These are phyloP conservation scores for Lablab purpureus DNA, from an alignment of 306 rosid genomes.

Conservation along the genomic window DNA sequence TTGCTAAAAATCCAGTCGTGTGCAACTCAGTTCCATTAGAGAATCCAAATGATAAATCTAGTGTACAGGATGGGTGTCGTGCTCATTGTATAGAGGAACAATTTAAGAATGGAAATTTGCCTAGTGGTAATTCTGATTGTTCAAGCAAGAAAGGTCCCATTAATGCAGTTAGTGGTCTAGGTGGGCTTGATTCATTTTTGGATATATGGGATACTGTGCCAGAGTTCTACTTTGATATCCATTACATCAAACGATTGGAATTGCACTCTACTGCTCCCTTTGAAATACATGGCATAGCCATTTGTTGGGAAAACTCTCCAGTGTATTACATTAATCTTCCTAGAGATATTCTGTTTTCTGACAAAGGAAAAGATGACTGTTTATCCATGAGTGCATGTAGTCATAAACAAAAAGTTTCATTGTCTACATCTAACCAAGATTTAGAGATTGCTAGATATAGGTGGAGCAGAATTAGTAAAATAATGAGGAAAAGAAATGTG, in stretches of 20 bases:
- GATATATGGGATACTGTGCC: constrained; percentile 74
- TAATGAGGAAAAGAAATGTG: constrained; percentile 66
- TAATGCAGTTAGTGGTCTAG: constrained; percentile 65
- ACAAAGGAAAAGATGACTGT: constrained; percentile 52
- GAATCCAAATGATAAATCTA: constrained; percentile 52
- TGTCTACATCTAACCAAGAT: constrained; percentile 57
- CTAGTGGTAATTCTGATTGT: constrained; percentile 46
- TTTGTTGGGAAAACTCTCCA: constrained; percentile 91
- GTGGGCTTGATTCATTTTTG: constrained; percentile 89
- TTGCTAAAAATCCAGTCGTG: constrained; percentile 47
- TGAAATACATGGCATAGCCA: constrained; percentile 86
- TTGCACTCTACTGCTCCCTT: constrained; percentile 73
- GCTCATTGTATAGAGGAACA: constrained; percentile 52
- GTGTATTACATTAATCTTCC: constrained; percentile 87
- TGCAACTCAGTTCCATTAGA: constrained; percentile 42
- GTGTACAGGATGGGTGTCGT: constrained; percentile 37
- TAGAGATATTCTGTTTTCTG: constrained; percentile 77
- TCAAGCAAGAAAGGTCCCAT: constrained; percentile 76
- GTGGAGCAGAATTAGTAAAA: constrained; percentile 78
- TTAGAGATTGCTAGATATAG: constrained; percentile 62
- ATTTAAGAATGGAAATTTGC: constrained; percentile 43
- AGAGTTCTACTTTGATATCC: constrained; percentile 88
- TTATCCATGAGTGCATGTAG: constrained; percentile 53
- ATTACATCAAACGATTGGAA: constrained; percentile 72
- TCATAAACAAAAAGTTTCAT: constrained; percentile 53